These are phyloP conservation scores for Pyrenochaeta sp. DNA, from an alignment of 2,329 filamentous ascomycete species.

Conservation along the genomic window DNA sequence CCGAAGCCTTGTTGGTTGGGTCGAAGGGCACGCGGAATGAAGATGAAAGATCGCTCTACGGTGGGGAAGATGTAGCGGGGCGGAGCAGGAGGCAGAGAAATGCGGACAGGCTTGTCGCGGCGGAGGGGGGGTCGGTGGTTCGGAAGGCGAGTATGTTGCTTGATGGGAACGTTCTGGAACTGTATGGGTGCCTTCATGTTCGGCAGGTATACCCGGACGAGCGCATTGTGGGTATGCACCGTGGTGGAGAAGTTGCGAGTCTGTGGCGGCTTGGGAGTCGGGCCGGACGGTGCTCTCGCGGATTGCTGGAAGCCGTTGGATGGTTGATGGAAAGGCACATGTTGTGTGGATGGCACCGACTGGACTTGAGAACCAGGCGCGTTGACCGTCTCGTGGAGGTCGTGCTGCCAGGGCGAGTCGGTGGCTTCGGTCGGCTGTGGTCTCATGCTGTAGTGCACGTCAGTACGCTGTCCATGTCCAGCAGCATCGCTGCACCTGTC, in stretches of 20 bases:
- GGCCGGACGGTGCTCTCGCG: slow-evolving; percentile 28
- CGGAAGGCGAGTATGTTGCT: slow-evolving; percentile 91
- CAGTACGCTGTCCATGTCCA: slow-evolving; percentile 24
- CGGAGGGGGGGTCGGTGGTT: slow-evolving; percentile 93
- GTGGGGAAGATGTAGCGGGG: slow-evolving; percentile 93
- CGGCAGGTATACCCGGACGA: slow-evolving; percentile 82
- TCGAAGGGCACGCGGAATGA: slow-evolving; percentile 91
- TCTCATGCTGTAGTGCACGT: slow-evolving; percentile 49
- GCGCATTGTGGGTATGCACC: slow-evolving; percentile 82
- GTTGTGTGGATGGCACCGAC: slow-evolving; percentile 23
- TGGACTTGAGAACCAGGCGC: slow-evolving; percentile 45
- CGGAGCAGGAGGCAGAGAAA: slow-evolving; percentile 81
- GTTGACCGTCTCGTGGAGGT: slow-evolving; percentile 80
- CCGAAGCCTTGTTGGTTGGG: slow-evolving; percentile 86
- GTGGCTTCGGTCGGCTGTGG: slow-evolving; percentile 61
- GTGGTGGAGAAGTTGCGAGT: slow-evolving; percentile 75
- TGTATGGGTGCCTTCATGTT: slow-evolving; percentile 75
- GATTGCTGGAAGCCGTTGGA: slow-evolving; percentile 27
- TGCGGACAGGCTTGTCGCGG: slow-evolving; percentile 93
- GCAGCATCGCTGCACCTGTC: not conserved
- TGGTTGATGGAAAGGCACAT: slow-evolving; percentile 25
- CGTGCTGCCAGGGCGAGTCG: slow-evolving; percentile 86
- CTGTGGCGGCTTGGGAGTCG: slow-evolving; percentile 44
- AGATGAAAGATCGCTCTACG: slow-evolving; percentile 91
- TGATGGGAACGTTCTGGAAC: slow-evolving; percentile 80